These are phyloP conservation scores for Syzygium grande DNA, from an alignment of 345 rosid genomes.

Conservation along the genomic window DNA sequence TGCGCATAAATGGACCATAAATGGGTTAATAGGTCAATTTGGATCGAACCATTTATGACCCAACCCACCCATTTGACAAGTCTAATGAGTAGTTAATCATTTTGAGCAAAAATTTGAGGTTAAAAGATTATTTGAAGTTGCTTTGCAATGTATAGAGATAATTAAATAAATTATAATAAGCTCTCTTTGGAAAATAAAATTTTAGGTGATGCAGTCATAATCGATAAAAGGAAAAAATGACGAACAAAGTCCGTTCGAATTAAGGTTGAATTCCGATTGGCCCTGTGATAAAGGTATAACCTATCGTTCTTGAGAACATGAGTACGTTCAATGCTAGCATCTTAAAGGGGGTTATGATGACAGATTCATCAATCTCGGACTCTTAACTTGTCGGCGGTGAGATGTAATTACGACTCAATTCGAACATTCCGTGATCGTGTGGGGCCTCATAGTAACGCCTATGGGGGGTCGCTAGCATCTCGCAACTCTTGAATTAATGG, in stretches of 20 bases:
- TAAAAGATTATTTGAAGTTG: neutral
- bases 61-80: too few relatives aligned
- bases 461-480: neutral
- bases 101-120: neutral
- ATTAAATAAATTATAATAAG: neutral
- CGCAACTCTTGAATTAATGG: neutral
- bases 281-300: neutral
- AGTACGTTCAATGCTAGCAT: neutral
- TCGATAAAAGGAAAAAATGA: neutral
- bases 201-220: neutral
- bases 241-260: neutral
- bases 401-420: neutral
- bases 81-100: neutral
- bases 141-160: neutral
- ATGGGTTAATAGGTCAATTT: too few relatives aligned
- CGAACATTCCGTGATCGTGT: fast-evolving
- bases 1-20: too few relatives aligned
- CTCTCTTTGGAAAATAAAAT: neutral
- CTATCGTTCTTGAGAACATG: neutral
- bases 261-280: neutral
- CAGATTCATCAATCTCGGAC: fast-evolving
- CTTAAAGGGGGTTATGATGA: neutral
- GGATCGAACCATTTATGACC: too few relatives aligned
- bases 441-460: neutral
- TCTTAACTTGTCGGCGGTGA: neutral